phyloP scores from a whole-genome alignment of 345 rosid species.

The Arabidopsis suecica region DNA sequence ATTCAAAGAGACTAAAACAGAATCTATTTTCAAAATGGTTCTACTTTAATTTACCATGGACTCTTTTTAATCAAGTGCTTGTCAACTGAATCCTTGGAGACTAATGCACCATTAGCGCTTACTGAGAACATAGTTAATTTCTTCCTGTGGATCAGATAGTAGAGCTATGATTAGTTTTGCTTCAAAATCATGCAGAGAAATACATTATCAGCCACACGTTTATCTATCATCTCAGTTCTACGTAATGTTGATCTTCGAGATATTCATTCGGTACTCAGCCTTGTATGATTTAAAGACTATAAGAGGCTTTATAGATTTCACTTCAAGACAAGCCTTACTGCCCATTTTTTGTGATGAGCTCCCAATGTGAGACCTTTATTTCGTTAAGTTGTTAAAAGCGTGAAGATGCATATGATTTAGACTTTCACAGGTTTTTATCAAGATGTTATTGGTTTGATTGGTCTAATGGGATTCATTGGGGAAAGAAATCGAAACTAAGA shows the following conservation, averaged over 20 bases:
- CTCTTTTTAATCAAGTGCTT: slow-evolving; percentile 66
- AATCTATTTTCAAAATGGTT: background rate
- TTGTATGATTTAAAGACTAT: background rate
- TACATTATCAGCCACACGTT: background rate
- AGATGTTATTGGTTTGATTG: background rate
- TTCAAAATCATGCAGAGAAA: background rate
- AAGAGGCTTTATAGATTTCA: no score
- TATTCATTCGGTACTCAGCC: background rate
- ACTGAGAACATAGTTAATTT: slow-evolving; percentile 72
- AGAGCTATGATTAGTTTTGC: slow-evolving; percentile 10
- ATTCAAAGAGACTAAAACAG: slow-evolving; percentile 1
- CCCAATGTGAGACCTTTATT: background rate
- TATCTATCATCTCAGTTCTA: background rate
- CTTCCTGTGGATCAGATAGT: slow-evolving; percentile 56
- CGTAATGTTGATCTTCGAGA: background rate
- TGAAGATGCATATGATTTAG: background rate
- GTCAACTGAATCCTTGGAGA: slow-evolving; percentile 67
- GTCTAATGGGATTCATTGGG: background rate
- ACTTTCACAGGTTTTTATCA: background rate
- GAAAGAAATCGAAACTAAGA: slow-evolving; percentile 7
- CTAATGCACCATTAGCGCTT: slow-evolving; percentile 69
- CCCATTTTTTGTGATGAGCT: no score
- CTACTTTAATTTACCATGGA: slow-evolving; percentile 37
- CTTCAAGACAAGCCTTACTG: no score
- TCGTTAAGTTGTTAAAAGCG: background rate